Evolutionary conservation across 148 eudicot species (phyloP), one percentile per base, ranked within the genome.

Genomic region (Spergularia bocconei): DNA sequence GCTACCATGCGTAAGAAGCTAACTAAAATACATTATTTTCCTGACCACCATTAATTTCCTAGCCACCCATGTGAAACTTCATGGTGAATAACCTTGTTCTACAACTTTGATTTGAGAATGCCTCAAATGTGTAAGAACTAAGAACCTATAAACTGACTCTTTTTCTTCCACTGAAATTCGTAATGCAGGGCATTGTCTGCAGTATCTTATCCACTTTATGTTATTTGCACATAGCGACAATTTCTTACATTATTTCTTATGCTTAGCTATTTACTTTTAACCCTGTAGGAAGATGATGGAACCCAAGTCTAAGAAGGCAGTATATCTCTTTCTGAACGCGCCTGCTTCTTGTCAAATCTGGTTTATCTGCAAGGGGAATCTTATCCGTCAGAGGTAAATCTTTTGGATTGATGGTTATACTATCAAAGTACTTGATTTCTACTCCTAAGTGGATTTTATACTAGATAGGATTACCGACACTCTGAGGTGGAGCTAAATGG

Each of bases 291-390:
- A 76, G 67, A 86, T 92, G 93, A 57, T 56, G 71, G 86, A 84
- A 75, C 91, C 84, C 14, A 82, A 72, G 79, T 95, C 97, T 70
- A 87, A 83, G 78, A 95, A 88, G 84, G 97, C 98, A 75, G 78
- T 82, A 15, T 83, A 89, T 80, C 86, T 95, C 48, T 82, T 84
- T 44, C 54, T n/a, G 63, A 83, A 87, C 66, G 97, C 98, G 20
- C 95, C 98, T 71, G 41, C 56, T 60, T 84, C 72, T 79, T 93
- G 98, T 80, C 87, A 85, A 63, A 90, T 93, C 70, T 90, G 88
- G 86, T 90, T 95, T 79, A 62, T 92, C 58, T 95, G 97, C 83
- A 92, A 92, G 79, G 96, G 96, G 25, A 58, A 86, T 77, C 88
- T 87, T 38, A 83, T 90, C 66, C 71, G 79, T 79, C 87, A 88